Conservation (phyloP, 1,284 basidiomycete species). For the Trichosporon coremiiforme region DNA sequence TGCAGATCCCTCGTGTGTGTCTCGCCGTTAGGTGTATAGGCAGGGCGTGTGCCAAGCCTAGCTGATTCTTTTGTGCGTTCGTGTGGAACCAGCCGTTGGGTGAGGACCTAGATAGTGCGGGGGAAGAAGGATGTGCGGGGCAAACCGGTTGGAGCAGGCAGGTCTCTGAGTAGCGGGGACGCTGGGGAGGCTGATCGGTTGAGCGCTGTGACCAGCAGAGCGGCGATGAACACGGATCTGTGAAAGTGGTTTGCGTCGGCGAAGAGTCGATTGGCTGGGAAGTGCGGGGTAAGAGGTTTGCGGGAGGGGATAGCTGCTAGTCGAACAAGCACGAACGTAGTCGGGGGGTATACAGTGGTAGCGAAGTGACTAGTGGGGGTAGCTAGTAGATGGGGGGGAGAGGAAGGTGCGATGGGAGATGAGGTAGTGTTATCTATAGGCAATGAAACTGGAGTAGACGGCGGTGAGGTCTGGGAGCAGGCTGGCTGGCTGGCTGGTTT, state of each 20-base stretch:
- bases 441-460: neutral
- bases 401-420: neutral
- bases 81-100: neutral
- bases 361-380: neutral
- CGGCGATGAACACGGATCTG: neutral
- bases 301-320: neutral
- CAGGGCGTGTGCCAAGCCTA: neutral
- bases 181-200: neutral
- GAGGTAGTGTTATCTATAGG: conserved; percentile 9
- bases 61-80: neutral
- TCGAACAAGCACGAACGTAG: neutral
- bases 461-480: neutral
- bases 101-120: no score
- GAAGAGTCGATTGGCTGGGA: neutral
- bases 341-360: neutral
- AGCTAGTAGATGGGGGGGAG: neutral
- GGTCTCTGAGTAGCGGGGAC: neutral
- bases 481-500: neutral
- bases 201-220: neutral
- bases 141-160: no score
- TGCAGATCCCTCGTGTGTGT: neutral
- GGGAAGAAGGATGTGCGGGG: no score
- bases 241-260: neutral
- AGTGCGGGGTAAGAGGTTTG: neutral
- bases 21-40: neutral